Evolutionary conservation across 148 eudicot genomes (phyloP).

Genomic region (Euryodendron excelsum): DNA sequence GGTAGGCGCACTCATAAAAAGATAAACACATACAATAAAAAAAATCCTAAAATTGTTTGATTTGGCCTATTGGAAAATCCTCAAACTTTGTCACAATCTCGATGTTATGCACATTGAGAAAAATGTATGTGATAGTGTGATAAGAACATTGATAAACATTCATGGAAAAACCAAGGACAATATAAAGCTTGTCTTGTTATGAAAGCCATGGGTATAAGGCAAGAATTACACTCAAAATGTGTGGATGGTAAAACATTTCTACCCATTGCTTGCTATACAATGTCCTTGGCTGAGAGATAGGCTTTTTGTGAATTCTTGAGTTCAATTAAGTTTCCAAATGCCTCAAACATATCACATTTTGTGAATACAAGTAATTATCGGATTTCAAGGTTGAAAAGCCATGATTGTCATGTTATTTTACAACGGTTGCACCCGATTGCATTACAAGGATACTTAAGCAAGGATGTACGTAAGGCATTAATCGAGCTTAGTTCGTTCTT

Average conservation of each 20-base stretch:
- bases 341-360: slow-evolving; percentile 21
- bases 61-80: slow-evolving; percentile 12
- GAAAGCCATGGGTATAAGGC: background rate
- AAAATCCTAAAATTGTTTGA: no score
- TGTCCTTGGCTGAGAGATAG: background rate
- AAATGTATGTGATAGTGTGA: slow-evolving; percentile 2
- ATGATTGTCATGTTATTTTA: slow-evolving; percentile 30
- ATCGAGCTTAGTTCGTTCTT: slow-evolving; percentile 28
- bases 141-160: slow-evolving; percentile 9
- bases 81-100: background rate
- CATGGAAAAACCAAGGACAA: slow-evolving; percentile 7
- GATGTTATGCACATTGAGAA: slow-evolving; percentile 3
- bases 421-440: slow-evolving; percentile 24
- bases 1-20: no score
- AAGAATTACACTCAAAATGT: background rate
- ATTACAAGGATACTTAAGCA: slow-evolving; percentile 13
- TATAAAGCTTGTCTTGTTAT: slow-evolving; percentile 7
- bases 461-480: slow-evolving; percentile 16
- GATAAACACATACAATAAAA: no score
- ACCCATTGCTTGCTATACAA: slow-evolving; percentile 12
- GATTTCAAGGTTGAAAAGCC: slow-evolving; percentile 10
- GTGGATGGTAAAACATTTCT: background rate
- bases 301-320: slow-evolving; percentile 13
- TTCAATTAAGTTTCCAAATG: slow-evolving; percentile 19
- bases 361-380: slow-evolving; percentile 11